A percentile compares a stretch with the other conserved stretches of the same genome.
Conservation (phyloP, 495 filamentous ascomycete genomes). For the Aspergillus avenaceus region DNA sequence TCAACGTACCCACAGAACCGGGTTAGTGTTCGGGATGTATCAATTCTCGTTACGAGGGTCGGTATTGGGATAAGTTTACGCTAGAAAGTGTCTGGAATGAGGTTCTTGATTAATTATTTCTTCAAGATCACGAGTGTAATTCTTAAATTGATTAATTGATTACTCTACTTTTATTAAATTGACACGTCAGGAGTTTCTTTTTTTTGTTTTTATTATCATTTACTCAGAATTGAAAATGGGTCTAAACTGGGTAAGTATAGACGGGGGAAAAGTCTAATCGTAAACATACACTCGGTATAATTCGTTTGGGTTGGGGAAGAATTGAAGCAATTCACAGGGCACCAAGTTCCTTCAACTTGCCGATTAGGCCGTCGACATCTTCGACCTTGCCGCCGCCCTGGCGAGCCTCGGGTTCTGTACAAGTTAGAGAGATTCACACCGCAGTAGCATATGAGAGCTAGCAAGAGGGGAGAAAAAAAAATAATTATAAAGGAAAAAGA, state of each 20-base stretch:
- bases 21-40: neutral
- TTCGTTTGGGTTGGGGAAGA: neutral
- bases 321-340: constrained; percentile 78
- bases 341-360: constrained; percentile 91
- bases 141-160: neutral
- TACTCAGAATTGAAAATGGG: neutral
- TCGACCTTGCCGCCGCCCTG: constrained; percentile 96
- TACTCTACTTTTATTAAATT: neutral
- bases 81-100: neutral
- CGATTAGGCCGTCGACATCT: constrained; percentile 88
- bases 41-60: neutral
- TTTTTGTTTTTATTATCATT: too few species aligned
- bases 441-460: neutral
- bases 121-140: too few species aligned
- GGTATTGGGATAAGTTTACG: neutral
- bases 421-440: constrained; percentile 25
- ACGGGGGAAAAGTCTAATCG: neutral
- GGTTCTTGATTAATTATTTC: neutral
- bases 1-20: neutral
- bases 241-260: neutral
- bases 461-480: neutral
- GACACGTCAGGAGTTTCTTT: neutral
- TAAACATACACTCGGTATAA: constrained; percentile 12
- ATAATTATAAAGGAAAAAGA: neutral
- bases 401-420: constrained; percentile 74